Evolutionary conservation across 2,329 filamentous ascomycete genomes (phyloP).

Genomic region (Botrytis squamosa): DNA sequence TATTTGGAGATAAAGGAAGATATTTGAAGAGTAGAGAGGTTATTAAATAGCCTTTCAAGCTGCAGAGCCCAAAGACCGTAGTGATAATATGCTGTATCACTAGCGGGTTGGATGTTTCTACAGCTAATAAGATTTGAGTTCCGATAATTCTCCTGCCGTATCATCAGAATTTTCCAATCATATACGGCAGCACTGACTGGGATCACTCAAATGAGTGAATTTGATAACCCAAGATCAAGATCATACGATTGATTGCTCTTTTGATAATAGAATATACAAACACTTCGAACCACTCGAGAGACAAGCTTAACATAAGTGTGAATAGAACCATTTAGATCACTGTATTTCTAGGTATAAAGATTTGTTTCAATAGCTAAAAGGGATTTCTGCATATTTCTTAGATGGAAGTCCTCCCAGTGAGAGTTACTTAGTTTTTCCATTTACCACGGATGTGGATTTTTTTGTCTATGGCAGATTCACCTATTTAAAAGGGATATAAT

Average conservation of each 20-base stretch:
- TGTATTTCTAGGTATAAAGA: neutral
- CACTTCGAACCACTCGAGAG: neutral
- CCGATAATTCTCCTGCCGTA: neutral
- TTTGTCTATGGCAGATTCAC: accelerated
- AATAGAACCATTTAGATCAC: neutral
- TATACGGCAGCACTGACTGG: accelerated
- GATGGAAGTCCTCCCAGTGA: neutral
- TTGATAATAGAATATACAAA: neutral
- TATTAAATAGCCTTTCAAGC: neutral
- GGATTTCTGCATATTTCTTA: neutral
- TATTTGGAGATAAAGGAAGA: neutral
- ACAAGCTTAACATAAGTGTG: neutral
- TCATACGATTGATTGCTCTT: neutral
- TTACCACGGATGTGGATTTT: accelerated
- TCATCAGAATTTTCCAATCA: accelerated
- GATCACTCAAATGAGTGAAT: neutral
- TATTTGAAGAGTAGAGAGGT: neutral
- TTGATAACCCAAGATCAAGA: neutral
- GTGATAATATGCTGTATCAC: neutral
- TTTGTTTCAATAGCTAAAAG: neutral
- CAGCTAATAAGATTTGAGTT: neutral
- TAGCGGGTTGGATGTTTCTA: neutral
- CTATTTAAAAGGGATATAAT: neutral
- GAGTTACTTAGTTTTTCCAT: neutral
- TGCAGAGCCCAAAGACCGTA: neutral